These are phyloP conservation scores for Serendipita sp. DNA, from an alignment of 768 basidiomycete species.

Conservation along the genomic window DNA sequence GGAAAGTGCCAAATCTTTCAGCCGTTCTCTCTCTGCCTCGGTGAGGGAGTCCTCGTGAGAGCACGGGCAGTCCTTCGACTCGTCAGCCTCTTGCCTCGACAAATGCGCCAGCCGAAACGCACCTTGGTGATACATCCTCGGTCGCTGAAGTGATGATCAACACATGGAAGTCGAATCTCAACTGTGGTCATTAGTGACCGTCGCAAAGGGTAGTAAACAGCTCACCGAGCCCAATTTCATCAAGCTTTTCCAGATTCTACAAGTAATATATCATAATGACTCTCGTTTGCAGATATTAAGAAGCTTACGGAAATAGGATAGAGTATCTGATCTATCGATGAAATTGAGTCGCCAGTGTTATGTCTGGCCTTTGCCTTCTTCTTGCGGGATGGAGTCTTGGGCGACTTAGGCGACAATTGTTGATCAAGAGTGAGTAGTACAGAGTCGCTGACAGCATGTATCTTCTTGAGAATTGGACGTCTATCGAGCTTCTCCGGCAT, in stretches of 20 bases:
- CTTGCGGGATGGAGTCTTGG: neutral
- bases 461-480: neutral
- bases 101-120: neutral
- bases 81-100: too few species aligned
- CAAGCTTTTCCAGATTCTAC: neutral
- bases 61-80: neutral
- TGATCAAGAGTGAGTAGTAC: neutral
- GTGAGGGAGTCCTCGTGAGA: neutral
- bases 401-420: neutral
- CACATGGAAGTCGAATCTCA: neutral
- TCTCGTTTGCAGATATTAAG: neutral
- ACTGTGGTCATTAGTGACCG: neutral
- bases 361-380: neutral
- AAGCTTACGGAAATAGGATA: neutral
- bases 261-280: neutral
- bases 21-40: neutral
- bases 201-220: neutral
- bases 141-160: neutral
- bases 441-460: neutral
- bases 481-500: conserved; percentile 31
- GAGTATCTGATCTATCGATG: neutral
- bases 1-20: neutral
- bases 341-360: neutral
- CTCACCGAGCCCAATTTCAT: too few species aligned
- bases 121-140: neutral